A percentile compares a stretch with the other conserved stretches of the same genome.
Conservation (phyloP, 2,329 filamentous ascomycete genomes). For the Ascochyta pisi region DNA sequence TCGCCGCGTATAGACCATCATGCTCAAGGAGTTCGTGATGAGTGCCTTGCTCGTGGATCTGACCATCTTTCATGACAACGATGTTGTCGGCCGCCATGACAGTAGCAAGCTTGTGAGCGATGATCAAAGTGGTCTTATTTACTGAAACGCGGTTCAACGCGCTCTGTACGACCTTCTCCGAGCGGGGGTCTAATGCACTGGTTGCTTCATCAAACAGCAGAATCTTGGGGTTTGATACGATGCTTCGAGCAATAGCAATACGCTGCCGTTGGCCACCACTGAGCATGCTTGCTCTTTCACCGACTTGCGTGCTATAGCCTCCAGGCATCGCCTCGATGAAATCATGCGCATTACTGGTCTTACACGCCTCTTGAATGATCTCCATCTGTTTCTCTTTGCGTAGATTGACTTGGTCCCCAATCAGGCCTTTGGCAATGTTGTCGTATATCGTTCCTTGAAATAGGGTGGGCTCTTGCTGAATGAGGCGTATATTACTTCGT, state of each 20-base stretch:
- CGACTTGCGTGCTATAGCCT: constrained; percentile 89
- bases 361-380: constrained; percentile 10
- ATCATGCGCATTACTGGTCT: constrained; percentile 84
- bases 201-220: constrained; percentile 23
- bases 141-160: constrained; percentile 2
- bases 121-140: constrained; percentile 51
- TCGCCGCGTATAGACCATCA: constrained; percentile 26
- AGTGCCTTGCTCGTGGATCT: constrained; percentile 48
- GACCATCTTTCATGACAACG: constrained; percentile 50
- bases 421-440: constrained; percentile 86
- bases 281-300: constrained; percentile 64
- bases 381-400: constrained; percentile 4
- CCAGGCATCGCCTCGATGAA: constrained; percentile 72
- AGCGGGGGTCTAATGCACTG: constrained; percentile 8
- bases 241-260: constrained; percentile 59
- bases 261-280: constrained; percentile 88
- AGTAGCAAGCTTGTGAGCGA: constrained; percentile 52
- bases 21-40: constrained; percentile 21
- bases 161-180: constrained; percentile 42
- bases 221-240: constrained; percentile 9
- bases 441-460: constrained; percentile 87
- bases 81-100: constrained; percentile 50
- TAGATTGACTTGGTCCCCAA: constrained; percentile 63
- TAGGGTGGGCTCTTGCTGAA: constrained; percentile 88
- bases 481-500: constrained; percentile 86